Percentiles rank a stretch among this genome's conserved stretches.
phyloP scores from a whole-genome alignment of 768 basidiomycete genomes.

The Amyloporia xantha region DNA sequence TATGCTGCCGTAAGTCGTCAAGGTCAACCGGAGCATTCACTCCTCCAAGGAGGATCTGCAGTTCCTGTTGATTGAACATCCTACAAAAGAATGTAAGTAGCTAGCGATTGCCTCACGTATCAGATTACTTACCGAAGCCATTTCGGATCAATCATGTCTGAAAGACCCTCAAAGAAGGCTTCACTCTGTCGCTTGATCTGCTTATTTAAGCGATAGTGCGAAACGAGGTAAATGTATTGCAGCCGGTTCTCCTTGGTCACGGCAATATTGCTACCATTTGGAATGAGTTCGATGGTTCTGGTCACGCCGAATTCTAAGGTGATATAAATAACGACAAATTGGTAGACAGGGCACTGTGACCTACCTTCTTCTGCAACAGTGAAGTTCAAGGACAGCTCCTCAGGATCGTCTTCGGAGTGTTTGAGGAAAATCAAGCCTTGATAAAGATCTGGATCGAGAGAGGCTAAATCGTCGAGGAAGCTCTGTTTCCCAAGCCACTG shows the following conservation, averaged over 20 bases:
- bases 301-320: conserved; percentile 76
- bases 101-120: neutral
- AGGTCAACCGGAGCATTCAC: conserved; percentile 81
- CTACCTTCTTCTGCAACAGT: conserved; percentile 80
- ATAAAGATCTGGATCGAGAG: conserved; percentile 89
- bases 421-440: conserved; percentile 90
- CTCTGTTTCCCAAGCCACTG: conserved; percentile 92
- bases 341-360: too few relatives aligned
- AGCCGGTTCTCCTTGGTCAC: conserved; percentile 88
- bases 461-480: conserved; percentile 88
- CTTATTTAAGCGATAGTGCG: conserved; percentile 80
- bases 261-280: conserved; percentile 71
- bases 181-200: conserved; percentile 83
- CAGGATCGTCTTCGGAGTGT: conserved; percentile 79
- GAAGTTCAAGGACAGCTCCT: conserved; percentile 88
- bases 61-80: conserved; percentile 97
- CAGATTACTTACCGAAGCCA: conserved; percentile 61
- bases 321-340: neutral
- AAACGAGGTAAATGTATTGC: conserved; percentile 84
- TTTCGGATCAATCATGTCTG: conserved; percentile 86
- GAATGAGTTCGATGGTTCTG: conserved; percentile 70
- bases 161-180: conserved; percentile 88
- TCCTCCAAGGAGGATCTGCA: conserved; percentile 87
- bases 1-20: conserved; percentile 70
- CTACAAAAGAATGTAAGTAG: conserved; percentile 28